These are phyloP conservation scores for Aspergillus bridgeri DNA, from an alignment of 495 filamentous ascomycete species.

Conservation along the genomic window DNA sequence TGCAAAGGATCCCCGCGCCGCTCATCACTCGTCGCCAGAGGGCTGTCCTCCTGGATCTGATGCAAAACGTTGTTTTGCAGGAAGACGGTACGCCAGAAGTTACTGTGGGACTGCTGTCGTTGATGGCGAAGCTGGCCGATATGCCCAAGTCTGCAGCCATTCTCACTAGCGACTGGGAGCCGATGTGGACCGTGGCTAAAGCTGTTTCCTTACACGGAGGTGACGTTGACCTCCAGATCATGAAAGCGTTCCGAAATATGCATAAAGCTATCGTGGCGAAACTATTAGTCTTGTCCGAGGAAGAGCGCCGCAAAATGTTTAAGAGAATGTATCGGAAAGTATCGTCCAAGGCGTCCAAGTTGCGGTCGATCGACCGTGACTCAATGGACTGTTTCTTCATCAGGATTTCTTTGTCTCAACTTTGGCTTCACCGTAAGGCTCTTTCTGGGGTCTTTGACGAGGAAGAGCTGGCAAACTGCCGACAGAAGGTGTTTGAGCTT, in stretches of 20 bases:
- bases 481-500: slow-evolving; percentile 34
- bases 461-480: slow-evolving; percentile 31
- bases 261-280: slow-evolving; percentile 36
- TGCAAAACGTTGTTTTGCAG: slow-evolving; percentile 32
- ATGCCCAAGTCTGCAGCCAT: slow-evolving; percentile 41
- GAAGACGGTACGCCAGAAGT: slow-evolving; percentile 29
- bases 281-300: slow-evolving; percentile 34
- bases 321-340: slow-evolving; percentile 37
- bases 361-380: slow-evolving; percentile 34
- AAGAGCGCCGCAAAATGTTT: slow-evolving; percentile 33
- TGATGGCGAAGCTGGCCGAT: slow-evolving; percentile 43
- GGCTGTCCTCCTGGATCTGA: slow-evolving; percentile 34
- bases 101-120: slow-evolving; percentile 33
- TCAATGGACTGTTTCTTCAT: slow-evolving; percentile 42
- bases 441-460: slow-evolving; percentile 29
- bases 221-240: slow-evolving; percentile 39
- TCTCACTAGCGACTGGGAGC: slow-evolving; percentile 40
- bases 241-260: slow-evolving; percentile 42
- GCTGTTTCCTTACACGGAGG: slow-evolving; percentile 32
- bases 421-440: slow-evolving; percentile 36
- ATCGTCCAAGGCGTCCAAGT: slow-evolving; percentile 32
- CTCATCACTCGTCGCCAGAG: slow-evolving; percentile 39
- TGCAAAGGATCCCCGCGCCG: slow-evolving; percentile 37
- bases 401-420: slow-evolving; percentile 37
- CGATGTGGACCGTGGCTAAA: slow-evolving; percentile 38